These are phyloP conservation scores for Arabidopsis hybrid DNA, from an alignment of 441 rosid genomes.

Conservation along the genomic window DNA sequence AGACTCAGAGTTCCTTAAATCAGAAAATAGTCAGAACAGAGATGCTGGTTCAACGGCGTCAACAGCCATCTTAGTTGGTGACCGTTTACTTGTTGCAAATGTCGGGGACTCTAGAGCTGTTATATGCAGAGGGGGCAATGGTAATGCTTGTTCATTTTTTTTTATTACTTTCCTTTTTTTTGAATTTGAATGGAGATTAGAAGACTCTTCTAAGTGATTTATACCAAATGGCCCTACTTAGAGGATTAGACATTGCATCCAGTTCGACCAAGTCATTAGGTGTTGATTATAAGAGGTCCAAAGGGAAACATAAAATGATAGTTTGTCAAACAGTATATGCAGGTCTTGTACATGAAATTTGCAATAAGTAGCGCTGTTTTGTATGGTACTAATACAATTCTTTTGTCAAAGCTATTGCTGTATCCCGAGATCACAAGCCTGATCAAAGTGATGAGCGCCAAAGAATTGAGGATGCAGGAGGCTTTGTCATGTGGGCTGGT, in stretches of 20 bases:
- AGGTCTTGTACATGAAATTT: neutral
- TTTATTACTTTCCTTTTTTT: neutral
- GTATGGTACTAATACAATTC: conserved; percentile 13
- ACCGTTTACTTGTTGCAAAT: conserved; percentile 95
- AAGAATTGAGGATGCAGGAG: conserved; percentile 97
- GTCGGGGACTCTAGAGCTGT: conserved; percentile 99
- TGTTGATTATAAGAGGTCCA: neutral
- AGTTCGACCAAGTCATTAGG: neutral
- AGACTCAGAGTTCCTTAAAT: conserved; percentile 88
- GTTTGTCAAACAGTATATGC: neutral
- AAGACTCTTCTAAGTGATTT: conserved; percentile 1
- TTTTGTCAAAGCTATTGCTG: conserved; percentile 76
- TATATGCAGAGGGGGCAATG: conserved; percentile 92
- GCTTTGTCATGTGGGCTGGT: conserved; percentile 99
- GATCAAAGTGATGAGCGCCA: conserved; percentile 97
- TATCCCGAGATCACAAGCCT: conserved; percentile 98
- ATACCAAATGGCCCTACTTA: neutral
- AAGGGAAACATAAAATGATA: neutral
- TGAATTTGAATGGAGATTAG: neutral
- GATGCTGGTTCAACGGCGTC: conserved; percentile 99
- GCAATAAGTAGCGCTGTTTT: neutral
- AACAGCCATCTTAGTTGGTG: conserved; percentile 94
- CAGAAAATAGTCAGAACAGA: conserved; percentile 86
- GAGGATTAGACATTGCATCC: conserved; percentile 6
- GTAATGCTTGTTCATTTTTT: conserved; percentile 50